Evolutionary conservation across 305 asterid species (phyloP).

Genomic region (Fraxinus baroniana): DNA sequence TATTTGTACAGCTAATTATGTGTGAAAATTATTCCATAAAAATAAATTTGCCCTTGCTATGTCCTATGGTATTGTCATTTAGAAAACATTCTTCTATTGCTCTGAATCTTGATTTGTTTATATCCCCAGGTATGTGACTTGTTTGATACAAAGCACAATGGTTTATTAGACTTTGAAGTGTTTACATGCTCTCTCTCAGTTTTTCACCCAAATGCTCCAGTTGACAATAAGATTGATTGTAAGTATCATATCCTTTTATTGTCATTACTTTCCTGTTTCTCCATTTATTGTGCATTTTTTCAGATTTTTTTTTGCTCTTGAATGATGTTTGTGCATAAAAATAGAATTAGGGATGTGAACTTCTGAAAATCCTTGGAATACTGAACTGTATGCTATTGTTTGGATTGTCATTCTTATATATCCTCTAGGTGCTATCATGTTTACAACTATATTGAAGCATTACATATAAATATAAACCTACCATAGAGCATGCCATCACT

Average conservation of each 20-base stretch:
- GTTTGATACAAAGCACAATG: conserved; percentile 75
- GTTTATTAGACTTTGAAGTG: conserved; percentile 66
- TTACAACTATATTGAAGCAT: background rate
- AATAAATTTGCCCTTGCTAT: background rate
- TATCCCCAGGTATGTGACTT: conserved; percentile 64
- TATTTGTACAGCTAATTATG: background rate
- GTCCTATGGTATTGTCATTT: background rate
- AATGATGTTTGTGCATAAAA: background rate
- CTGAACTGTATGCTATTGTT: background rate
- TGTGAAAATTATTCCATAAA: background rate
- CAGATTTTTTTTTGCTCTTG: background rate
- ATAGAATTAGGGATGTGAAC: background rate
- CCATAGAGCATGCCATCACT: background rate
- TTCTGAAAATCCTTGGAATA: background rate
- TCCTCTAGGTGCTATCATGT: background rate
- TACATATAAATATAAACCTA: background rate
- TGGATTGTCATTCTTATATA: background rate
- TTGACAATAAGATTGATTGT: conserved; percentile 69
- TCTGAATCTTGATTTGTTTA: background rate
- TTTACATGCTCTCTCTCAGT: conserved; percentile 77
- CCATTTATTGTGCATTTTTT: background rate
- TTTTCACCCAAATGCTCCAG: conserved; percentile 72
- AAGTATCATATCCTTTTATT: conserved; percentile 29
- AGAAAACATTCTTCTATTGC: background rate
- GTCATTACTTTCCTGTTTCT: conserved; percentile 9